Evolutionary conservation across 495 filamentous ascomycete genomes (phyloP).

Genomic region (Podospora sp.): DNA sequence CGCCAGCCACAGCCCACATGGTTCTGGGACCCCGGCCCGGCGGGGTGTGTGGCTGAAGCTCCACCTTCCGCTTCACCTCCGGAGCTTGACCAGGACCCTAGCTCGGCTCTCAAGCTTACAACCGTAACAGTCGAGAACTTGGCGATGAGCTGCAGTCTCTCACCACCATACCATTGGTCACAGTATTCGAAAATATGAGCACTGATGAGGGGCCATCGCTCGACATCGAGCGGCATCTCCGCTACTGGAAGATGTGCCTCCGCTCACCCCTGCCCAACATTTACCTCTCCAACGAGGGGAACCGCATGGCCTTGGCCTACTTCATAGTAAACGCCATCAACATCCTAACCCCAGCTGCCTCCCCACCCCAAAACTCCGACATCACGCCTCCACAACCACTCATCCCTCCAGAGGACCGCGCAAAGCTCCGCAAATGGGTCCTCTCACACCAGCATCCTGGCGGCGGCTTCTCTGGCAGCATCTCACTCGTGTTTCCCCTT

Average conservation of each 20-base stretch:
- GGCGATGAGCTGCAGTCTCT: too few relatives aligned
- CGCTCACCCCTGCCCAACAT: conserved; percentile 76
- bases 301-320: conserved; percentile 84
- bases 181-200: conserved; percentile 30
- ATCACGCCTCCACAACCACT: conserved; percentile 21
- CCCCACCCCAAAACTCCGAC: neutral
- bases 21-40: neutral
- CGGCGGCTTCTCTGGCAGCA: conserved; percentile 76
- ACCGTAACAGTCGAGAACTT: too few relatives aligned
- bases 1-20: neutral
- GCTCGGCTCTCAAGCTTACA: too few relatives aligned
- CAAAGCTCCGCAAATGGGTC: conserved; percentile 45
- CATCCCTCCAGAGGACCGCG: conserved; percentile 40
- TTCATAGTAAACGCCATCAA: conserved; percentile 64
- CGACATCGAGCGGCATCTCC: conserved; percentile 74
- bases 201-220: conserved; percentile 47
- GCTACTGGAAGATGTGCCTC: conserved; percentile 90
- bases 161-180: too few relatives aligned
- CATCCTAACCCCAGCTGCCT: conserved; percentile 41
- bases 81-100: too few relatives aligned
- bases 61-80: neutral
- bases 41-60: neutral
- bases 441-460: conserved; percentile 81
- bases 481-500: conserved; percentile 50
- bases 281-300: conserved; percentile 86